These are phyloP conservation scores for Dendrobium chrysotoxum DNA, from an alignment of 106 monocot species.

Conservation along the genomic window DNA sequence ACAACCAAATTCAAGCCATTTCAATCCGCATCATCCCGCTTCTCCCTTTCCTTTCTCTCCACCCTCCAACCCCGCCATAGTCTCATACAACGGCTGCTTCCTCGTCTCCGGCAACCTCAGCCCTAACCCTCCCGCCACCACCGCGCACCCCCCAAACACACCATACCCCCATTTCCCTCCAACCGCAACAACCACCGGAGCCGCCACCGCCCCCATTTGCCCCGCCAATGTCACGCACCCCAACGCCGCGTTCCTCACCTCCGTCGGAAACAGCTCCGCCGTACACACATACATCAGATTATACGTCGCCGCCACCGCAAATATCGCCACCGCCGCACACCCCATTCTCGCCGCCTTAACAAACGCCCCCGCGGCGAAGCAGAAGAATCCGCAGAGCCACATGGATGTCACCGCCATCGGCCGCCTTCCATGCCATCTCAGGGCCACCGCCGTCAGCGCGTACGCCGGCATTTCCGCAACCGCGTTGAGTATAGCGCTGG, in stretches of 20 bases:
- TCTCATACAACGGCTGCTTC: conserved; percentile 62
- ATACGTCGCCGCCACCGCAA: conserved; percentile 33
- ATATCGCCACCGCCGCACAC: conserved; percentile 32
- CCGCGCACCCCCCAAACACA: conserved; percentile 36
- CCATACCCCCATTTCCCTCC: conserved; percentile 13
- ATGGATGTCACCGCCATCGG: neutral
- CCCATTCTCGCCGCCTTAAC: conserved; percentile 19
- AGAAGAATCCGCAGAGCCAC: conserved; percentile 11
- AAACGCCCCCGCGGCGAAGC: neutral
- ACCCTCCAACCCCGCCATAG: conserved; percentile 65
- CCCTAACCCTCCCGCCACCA: conserved; percentile 41
- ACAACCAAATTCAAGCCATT: too few species aligned
- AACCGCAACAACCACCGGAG: conserved; percentile 20
- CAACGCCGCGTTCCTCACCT: conserved; percentile 33
- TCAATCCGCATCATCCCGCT: neutral
- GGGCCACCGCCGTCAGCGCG: conserved; percentile 11
- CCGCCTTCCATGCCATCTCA: conserved; percentile 12
- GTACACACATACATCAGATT: conserved; percentile 36
- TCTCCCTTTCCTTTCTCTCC: neutral
- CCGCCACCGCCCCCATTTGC: conserved; percentile 25
- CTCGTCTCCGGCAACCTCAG: conserved; percentile 74
- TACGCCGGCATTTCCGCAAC: conserved; percentile 21
- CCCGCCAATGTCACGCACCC: conserved; percentile 24
- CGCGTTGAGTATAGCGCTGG: conserved; percentile 18
- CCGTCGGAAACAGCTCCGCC: conserved; percentile 47